Percentiles rank a stretch among this genome's conserved stretches.
Conservation (phyloP, 352 stramenopile genomes). For the Phytophthora multivora region DNA sequence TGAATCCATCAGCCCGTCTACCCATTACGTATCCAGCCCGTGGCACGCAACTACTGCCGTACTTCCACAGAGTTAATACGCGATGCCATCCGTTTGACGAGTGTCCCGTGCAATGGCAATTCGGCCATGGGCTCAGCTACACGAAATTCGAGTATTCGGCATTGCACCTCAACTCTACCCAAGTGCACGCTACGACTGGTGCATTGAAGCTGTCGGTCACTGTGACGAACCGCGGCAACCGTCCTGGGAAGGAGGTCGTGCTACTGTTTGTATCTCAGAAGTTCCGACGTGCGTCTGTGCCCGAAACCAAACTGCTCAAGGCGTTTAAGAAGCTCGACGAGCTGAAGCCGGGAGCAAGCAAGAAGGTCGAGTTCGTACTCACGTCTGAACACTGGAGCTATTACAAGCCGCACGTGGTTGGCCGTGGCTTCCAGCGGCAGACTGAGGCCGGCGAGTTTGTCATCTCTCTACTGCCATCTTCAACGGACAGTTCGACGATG, state of each 20-base stretch:
- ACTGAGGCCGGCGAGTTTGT: constrained; percentile 58
- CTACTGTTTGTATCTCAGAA: constrained; percentile 74
- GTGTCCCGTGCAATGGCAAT: constrained; percentile 63
- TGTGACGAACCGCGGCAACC: constrained; percentile 63
- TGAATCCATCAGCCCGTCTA: constrained; percentile 75
- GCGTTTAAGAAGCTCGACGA: constrained; percentile 71
- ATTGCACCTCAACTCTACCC: constrained; percentile 45
- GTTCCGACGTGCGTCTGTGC: constrained; percentile 52
- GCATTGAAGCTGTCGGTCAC: constrained; percentile 53
- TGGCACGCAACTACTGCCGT: constrained; percentile 54
- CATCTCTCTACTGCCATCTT: constrained; percentile 42
- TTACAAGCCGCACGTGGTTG: constrained; percentile 48
- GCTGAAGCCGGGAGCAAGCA: constrained; percentile 24
- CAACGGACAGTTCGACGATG: constrained; percentile 21
- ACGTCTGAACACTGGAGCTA: constrained; percentile 54
- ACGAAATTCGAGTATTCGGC: constrained; percentile 63
- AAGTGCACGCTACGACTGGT: constrained; percentile 32
- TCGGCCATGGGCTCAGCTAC: constrained; percentile 77
- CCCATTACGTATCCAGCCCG: constrained; percentile 80
- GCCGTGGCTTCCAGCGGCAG: constrained; percentile 40
- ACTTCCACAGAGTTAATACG: constrained; percentile 74
- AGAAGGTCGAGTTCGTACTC: constrained; percentile 54
- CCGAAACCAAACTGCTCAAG: constrained; percentile 81
- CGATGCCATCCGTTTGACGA: constrained; percentile 57
- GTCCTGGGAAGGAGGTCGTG: constrained; percentile 62